Conservation (phyloP, 805 yeast genomes). For the Blastobotrys robertii region DNA sequence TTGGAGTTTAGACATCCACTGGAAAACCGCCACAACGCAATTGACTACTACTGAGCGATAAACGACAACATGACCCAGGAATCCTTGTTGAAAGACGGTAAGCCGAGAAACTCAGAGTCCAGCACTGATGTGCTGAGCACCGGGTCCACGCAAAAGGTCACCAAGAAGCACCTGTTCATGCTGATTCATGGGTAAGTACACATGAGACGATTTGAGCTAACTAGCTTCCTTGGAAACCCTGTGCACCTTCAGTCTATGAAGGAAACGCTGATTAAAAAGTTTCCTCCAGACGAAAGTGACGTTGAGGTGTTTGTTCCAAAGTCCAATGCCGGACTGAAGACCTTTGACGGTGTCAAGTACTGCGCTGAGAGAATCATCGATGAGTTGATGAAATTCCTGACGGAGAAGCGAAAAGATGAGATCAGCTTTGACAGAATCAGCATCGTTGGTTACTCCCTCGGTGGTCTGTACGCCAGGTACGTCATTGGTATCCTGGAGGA, state of each 20-base stretch:
- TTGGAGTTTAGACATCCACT: too few relatives aligned
- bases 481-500: constrained; percentile 57
- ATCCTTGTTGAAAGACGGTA: too few relatives aligned
- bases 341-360: constrained; percentile 77
- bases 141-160: neutral
- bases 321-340: constrained; percentile 58
- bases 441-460: constrained; percentile 78
- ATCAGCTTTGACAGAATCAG: constrained; percentile 51
- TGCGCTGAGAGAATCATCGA: constrained; percentile 52
- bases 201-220: neutral
- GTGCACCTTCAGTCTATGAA: constrained; percentile 43
- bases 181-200: constrained; percentile 60
- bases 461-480: constrained; percentile 78
- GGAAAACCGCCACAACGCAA: too few relatives aligned
- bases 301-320: constrained; percentile 35
- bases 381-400: constrained; percentile 41
- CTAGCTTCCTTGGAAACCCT: constrained; percentile 55
- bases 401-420: constrained; percentile 23
- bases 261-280: constrained; percentile 31
- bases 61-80: too few relatives aligned
- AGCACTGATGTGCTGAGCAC: too few relatives aligned
- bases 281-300: constrained; percentile 32
- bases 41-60: too few relatives aligned
- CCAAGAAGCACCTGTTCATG: constrained; percentile 48
- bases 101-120: too few relatives aligned